A percentile compares a stretch with the other conserved stretches of the same genome.
These are phyloP conservation scores for Salix dunnii DNA, from an alignment of 345 rosid species.

Conservation along the genomic window DNA sequence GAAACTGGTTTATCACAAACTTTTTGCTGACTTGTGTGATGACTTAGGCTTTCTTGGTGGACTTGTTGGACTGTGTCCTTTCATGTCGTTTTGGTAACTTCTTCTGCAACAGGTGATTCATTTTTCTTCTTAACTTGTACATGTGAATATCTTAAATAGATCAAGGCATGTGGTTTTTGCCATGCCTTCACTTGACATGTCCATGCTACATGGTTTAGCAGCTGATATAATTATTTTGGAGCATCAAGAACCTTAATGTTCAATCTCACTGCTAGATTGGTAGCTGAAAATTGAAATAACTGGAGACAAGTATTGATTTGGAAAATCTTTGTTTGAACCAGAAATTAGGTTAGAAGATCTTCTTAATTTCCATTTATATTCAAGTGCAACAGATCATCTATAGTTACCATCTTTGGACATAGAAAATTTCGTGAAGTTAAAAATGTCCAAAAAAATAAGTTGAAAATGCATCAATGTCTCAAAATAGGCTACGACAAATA, in stretches of 20 bases:
- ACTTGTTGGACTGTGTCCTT: conserved; percentile 77
- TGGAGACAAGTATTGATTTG: neutral
- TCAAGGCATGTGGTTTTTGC: neutral
- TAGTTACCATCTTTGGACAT: neutral
- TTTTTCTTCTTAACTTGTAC: neutral
- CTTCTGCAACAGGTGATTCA: conserved; percentile 75
- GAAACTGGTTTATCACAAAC: neutral
- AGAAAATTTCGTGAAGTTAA: neutral
- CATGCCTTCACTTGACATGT: conserved; percentile 1
- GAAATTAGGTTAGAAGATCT: neutral
- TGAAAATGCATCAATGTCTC: neutral
- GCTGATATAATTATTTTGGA: neutral
- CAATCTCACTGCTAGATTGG: neutral
- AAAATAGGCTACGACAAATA: neutral
- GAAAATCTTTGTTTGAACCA: neutral
- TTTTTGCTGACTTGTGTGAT: conserved; percentile 7
- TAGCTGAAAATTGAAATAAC: conserved; percentile 1
- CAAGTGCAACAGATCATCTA: neutral
- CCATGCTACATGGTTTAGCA: neutral
- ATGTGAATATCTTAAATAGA: neutral
- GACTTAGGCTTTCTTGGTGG: conserved; percentile 85
- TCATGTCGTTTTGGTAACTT: conserved; percentile 97
- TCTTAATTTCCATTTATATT: neutral
- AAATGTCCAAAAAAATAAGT: neutral
- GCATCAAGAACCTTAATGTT: neutral